Percentiles rank a stretch among this genome's conserved stretches.
Conservation (phyloP, 495 filamentous ascomycete species). For the Xylaria longipes region DNA sequence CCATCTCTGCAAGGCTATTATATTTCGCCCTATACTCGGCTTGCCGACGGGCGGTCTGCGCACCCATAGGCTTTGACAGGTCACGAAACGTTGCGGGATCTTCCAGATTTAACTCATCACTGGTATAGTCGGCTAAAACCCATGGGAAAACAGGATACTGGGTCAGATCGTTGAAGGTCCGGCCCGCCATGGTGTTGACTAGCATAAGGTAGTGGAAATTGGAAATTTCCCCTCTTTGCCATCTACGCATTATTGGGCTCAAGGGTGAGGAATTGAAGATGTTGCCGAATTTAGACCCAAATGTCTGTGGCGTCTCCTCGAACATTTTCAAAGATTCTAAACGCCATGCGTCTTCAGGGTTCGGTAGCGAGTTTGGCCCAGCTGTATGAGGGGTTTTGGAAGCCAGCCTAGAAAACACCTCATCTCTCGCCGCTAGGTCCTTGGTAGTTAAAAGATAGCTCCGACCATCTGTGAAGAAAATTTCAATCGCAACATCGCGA, state of each 20-base stretch:
- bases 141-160: constrained; percentile 99
- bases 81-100: constrained; percentile 88
- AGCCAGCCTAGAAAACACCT: constrained; percentile 74
- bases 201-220: constrained; percentile 99
- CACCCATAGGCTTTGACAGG: constrained; percentile 94
- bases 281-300: constrained; percentile 92
- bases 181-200: constrained; percentile 94
- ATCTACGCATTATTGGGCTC: constrained; percentile 87
- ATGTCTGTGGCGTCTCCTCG: constrained; percentile 80
- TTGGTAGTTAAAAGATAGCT: constrained; percentile 91
- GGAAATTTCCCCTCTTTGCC: constrained; percentile 92
- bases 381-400: constrained; percentile 79
- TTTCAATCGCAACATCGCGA: constrained; percentile 90
- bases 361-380: constrained; percentile 53
- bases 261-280: constrained; percentile 79
- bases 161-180: constrained; percentile 97
- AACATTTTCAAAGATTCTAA: constrained; percentile 82
- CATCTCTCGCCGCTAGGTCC: constrained; percentile 73
- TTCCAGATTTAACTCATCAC: constrained; percentile 88
- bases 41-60: constrained; percentile 78
- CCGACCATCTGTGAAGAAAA: constrained; percentile 95
- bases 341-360: constrained; percentile 80
- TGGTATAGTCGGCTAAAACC: constrained; percentile 95
- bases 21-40: constrained; percentile 82
- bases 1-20: constrained; percentile 89